These are phyloP conservation scores for Candida hispaniensis DNA, from an alignment of 805 yeast genomes.

Conservation along the genomic window DNA sequence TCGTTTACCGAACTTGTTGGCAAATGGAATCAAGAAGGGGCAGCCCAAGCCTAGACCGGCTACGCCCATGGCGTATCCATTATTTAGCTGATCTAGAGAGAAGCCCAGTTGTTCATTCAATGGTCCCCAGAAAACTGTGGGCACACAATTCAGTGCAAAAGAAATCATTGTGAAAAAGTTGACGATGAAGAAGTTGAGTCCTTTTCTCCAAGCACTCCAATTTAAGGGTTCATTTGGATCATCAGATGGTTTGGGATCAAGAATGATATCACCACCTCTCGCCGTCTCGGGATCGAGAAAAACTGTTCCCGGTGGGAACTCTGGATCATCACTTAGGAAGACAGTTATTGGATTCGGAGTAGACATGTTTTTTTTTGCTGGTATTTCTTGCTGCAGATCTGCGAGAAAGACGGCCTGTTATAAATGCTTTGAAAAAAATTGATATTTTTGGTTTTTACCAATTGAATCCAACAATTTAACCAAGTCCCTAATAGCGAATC, in stretches of 20 bases:
- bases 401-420: no score
- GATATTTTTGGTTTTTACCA: no score
- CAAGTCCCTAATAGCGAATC: no score
- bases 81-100: constrained; percentile 16
- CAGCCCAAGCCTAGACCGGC: constrained; percentile 18
- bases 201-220: constrained; percentile 16
- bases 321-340: no score
- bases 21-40: constrained; percentile 18
- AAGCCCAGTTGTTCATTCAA: constrained; percentile 17
- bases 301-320: constrained; percentile 11
- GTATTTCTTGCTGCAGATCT: no score
- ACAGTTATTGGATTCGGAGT: no score
- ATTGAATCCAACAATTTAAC: no score
- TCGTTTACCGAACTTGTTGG: constrained; percentile 18
- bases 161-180: constrained; percentile 16
- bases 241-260: constrained; percentile 8
- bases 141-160: constrained; percentile 15
- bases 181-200: constrained; percentile 14
- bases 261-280: constrained; percentile 12
- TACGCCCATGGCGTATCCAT: constrained; percentile 16
- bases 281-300: constrained; percentile 15
- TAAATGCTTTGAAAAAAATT: no score
- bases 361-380: no score
- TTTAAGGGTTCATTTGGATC: constrained; percentile 19
- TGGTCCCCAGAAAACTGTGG: constrained; percentile 17